Conservation (phyloP, 805 yeast genomes). For the Yarrowia divulgata region DNA sequence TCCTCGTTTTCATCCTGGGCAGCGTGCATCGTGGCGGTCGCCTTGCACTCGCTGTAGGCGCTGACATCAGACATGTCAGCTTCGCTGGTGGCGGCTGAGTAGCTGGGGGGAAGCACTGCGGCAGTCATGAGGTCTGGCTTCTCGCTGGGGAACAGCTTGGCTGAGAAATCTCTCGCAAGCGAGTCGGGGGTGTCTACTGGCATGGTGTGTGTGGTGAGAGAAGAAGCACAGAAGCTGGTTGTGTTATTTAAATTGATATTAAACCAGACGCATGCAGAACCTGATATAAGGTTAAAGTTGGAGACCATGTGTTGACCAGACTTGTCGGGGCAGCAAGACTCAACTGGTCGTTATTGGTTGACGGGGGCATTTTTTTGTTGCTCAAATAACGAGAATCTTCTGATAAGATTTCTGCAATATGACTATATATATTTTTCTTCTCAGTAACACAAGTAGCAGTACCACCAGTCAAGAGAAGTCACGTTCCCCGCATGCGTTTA, state of each 20-base stretch:
- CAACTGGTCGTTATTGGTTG: not conserved
- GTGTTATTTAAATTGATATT: not conserved
- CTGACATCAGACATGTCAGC: conserved; percentile 36
- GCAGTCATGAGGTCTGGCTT: conserved; percentile 17
- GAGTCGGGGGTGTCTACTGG: conserved; percentile 30
- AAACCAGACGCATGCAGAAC: not conserved
- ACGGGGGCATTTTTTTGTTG: not conserved
- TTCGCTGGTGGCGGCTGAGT: conserved; percentile 33
- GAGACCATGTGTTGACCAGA: conserved; percentile 3
- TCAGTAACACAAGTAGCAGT: no score
- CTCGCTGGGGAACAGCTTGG: conserved; percentile 25
- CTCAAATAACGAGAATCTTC: no score
- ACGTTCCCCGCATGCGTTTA: conserved; percentile 6
- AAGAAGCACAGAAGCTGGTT: not conserved
- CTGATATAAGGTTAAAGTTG: not conserved
- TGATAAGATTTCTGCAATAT: no score
- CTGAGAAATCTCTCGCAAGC: conserved; percentile 25
- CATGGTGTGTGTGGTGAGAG: conserved; percentile 25
- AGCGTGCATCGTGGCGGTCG: conserved; percentile 2
- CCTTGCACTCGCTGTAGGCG: conserved; percentile 33
- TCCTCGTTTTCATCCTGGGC: not conserved
- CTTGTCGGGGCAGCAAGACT: conserved; percentile 6
- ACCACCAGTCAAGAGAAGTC: not conserved
- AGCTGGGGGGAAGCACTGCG: conserved; percentile 26
- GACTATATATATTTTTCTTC: no score